Percentiles rank a stretch among this genome's conserved stretches.
These are phyloP conservation scores for Pythium vanterpoolii DNA, from an alignment of 352 stramenopile genomes.

Conservation along the genomic window DNA sequence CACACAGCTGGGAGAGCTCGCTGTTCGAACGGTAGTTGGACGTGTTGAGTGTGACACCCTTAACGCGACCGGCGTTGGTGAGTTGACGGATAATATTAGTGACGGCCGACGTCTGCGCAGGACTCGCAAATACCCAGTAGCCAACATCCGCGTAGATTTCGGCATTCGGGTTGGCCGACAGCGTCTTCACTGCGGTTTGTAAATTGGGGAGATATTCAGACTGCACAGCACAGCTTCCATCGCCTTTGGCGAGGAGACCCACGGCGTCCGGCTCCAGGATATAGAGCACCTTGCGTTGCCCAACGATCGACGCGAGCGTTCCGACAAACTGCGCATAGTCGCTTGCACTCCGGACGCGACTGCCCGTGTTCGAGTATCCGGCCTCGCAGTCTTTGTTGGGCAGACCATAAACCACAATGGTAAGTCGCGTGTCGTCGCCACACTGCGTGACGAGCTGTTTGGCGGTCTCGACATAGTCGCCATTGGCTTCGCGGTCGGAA, in stretches of 20 bases:
- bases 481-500: conserved; percentile 33
- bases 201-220: conserved; percentile 53
- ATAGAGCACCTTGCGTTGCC: conserved; percentile 61
- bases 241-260: conserved; percentile 35
- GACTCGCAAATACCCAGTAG: conserved; percentile 45
- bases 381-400: conserved; percentile 71
- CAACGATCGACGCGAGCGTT: conserved; percentile 35
- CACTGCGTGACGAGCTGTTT: conserved; percentile 34
- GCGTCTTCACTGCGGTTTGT: conserved; percentile 30
- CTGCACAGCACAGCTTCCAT: conserved; percentile 36
- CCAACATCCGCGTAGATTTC: conserved; percentile 62
- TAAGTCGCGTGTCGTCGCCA: conserved; percentile 38
- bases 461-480: conserved; percentile 37
- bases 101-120: not conserved
- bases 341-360: conserved; percentile 27
- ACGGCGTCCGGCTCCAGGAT: conserved; percentile 63
- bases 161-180: conserved; percentile 48
- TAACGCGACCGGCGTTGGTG: conserved; percentile 31
- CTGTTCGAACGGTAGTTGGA: conserved; percentile 65
- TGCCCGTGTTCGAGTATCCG: conserved; percentile 35
- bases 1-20: conserved; percentile 47
- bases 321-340: conserved; percentile 50
- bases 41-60: conserved; percentile 69
- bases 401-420: conserved; percentile 65
- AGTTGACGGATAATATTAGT: conserved; percentile 39